Conservation (phyloP, 2,329 filamentous ascomycete species). For the Clathrospora elynae region DNA sequence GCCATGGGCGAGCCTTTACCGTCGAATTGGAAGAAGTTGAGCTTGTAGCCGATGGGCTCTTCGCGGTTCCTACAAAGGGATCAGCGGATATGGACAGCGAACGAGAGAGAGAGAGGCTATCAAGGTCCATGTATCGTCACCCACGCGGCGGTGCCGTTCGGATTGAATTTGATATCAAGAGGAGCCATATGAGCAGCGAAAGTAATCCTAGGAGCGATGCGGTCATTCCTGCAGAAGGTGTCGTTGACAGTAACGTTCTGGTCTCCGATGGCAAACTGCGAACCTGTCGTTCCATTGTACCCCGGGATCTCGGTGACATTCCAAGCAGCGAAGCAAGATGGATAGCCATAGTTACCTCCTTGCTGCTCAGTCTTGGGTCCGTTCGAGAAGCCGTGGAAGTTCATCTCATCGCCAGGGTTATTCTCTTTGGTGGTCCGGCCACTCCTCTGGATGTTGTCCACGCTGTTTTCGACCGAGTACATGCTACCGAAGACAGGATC, state of each 20-base stretch:
- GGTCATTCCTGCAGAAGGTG: slow-evolving; percentile 50
- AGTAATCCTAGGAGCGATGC: slow-evolving; percentile 58
- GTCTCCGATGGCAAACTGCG: slow-evolving; percentile 56
- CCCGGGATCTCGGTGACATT: slow-evolving; percentile 57
- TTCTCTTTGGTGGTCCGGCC: slow-evolving; percentile 67
- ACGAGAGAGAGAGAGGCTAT: slow-evolving; percentile 41
- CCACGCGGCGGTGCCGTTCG: slow-evolving; percentile 63
- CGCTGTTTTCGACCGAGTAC: slow-evolving; percentile 70
- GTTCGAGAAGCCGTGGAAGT: slow-evolving; percentile 69
- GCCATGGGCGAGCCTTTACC: slow-evolving; percentile 54
- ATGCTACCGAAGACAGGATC: slow-evolving; percentile 59
- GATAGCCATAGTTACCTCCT: slow-evolving; percentile 71
- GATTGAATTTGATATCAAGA: slow-evolving; percentile 71
- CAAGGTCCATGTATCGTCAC: slow-evolving; percentile 75
- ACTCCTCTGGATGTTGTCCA: slow-evolving; percentile 65
- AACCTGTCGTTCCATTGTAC: slow-evolving; percentile 53
- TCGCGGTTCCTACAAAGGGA: slow-evolving; percentile 50
- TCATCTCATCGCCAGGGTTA: slow-evolving; percentile 76
- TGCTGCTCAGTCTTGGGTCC: slow-evolving; percentile 51
- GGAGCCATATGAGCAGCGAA: slow-evolving; percentile 72
- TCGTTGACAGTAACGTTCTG: slow-evolving; percentile 56
- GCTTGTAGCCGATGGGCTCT: slow-evolving; percentile 57
- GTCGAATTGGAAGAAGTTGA: slow-evolving; percentile 54
- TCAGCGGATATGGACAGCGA: slow-evolving; percentile 1
- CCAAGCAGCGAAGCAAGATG: slow-evolving; percentile 71